Percentiles rank a stretch among this genome's conserved stretches.
These are phyloP conservation scores for Alternaria ethzedia DNA, from an alignment of 2,329 filamentous ascomycete genomes.

Conservation along the genomic window DNA sequence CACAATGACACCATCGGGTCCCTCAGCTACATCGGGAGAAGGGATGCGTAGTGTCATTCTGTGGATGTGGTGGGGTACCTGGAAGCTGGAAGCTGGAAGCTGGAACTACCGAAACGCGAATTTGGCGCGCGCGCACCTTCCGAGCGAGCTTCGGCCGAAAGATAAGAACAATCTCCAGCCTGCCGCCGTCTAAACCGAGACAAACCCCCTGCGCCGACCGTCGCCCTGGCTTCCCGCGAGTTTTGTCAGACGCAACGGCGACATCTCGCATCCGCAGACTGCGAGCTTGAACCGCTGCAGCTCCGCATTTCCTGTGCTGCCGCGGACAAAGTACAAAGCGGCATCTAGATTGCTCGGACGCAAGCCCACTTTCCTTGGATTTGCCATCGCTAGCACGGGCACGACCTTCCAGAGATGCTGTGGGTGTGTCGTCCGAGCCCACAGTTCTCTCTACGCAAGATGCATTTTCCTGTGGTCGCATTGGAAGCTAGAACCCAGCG, in stretches of 20 bases:
- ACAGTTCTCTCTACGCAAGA: not conserved
- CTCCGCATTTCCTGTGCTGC: slow-evolving; percentile 20
- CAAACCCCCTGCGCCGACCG: slow-evolving; percentile 11
- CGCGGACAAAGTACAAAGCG: slow-evolving; percentile 13
- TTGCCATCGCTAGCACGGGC: not conserved
- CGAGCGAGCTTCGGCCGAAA: slow-evolving; percentile 16
- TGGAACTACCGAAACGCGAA: slow-evolving; percentile 13
- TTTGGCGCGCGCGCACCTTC: slow-evolving; percentile 11
- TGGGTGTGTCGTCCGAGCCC: not conserved
- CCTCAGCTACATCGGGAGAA: slow-evolving; percentile 26
- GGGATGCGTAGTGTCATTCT: slow-evolving; percentile 13
- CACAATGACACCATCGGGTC: slow-evolving; percentile 11
- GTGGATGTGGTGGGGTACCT: not conserved
- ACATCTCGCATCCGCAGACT: slow-evolving; percentile 39
- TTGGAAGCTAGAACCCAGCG: not conserved
- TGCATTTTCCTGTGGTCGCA: not conserved
- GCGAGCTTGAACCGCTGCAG: slow-evolving; percentile 36
- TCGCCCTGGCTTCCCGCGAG: slow-evolving; percentile 22
- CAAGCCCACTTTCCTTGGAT: slow-evolving; percentile 9
- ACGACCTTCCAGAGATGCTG: not conserved
- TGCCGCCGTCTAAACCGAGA: slow-evolving; percentile 13
- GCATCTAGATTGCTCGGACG: slow-evolving; percentile 19
- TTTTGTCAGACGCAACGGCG: slow-evolving; percentile 27
- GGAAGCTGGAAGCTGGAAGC: not conserved
- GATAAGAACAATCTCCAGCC: slow-evolving; percentile 22